Evolutionary conservation across 768 basidiomycete species (phyloP).

Genomic region (Kwoniella newhampshirensis): DNA sequence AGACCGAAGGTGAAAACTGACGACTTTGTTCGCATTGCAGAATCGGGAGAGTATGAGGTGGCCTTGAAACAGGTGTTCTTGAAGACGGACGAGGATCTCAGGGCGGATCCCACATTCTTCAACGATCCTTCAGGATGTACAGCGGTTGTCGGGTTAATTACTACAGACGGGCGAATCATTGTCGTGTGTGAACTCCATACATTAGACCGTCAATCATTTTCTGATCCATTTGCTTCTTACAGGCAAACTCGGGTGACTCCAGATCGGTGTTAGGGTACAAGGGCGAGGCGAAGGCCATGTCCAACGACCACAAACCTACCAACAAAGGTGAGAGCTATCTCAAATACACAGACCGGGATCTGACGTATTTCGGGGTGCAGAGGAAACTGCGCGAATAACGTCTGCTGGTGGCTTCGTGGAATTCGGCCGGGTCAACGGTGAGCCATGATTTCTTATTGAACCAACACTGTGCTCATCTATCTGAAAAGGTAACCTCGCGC

Average conservation of each 20-base stretch:
- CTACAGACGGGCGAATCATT: conserved; percentile 69
- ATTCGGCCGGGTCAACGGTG: conserved; percentile 94
- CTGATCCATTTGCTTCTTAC: too few species aligned
- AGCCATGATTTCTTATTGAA: conserved; percentile 24
- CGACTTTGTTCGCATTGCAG: conserved; percentile 18
- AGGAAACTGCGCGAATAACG: conserved; percentile 79
- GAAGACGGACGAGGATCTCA: conserved; percentile 89
- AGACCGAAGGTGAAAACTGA: background rate
- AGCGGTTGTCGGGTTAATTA: conserved; percentile 82
- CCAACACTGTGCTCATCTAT: background rate
- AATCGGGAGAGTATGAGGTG: conserved; percentile 63
- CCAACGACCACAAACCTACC: conserved; percentile 93
- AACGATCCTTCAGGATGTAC: conserved; percentile 96
- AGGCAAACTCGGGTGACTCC: conserved; percentile 99
- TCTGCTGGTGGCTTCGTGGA: conserved; percentile 94
- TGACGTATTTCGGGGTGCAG: conserved; percentile 54
- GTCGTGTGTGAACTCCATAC: too few species aligned
- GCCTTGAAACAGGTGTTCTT: conserved; percentile 87
- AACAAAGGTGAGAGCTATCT: conserved; percentile 64
- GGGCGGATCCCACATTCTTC: conserved; percentile 77
- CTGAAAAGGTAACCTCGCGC: conserved; percentile 79
- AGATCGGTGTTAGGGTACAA: conserved; percentile 80
- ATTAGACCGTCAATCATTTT: conserved; percentile 7
- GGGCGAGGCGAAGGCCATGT: conserved; percentile 83
- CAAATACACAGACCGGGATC: background rate